Conservation (phyloP, 2,329 filamentous ascomycete genomes). For the Zymoseptoria brevis region DNA sequence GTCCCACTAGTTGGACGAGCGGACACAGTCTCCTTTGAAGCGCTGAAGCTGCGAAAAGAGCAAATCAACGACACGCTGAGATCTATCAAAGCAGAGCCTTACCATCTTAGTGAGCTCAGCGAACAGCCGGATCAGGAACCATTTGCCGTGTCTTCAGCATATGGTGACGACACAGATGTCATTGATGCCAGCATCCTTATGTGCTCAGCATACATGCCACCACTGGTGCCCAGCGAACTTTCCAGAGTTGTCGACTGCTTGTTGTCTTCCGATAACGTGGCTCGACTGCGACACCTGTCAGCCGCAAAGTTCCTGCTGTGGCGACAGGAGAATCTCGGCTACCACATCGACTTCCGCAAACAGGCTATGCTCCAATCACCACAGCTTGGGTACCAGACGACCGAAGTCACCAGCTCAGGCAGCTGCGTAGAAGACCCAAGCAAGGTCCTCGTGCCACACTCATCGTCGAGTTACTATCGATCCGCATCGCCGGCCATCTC, state of each 20-base stretch:
- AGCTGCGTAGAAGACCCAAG: conserved; percentile 18
- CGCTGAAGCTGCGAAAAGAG: conserved; percentile 9
- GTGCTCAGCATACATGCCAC: conserved; percentile 82
- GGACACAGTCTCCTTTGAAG: conserved; percentile 46
- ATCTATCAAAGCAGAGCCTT: conserved; percentile 8
- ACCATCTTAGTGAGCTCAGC: conserved; percentile 2
- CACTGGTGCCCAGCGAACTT: conserved; percentile 70
- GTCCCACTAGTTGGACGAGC: conserved; percentile 73
- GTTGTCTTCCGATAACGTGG: conserved; percentile 68
- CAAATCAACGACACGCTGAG: conserved; percentile 13
- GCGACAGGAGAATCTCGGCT: conserved; percentile 39
- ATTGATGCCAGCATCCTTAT: conserved; percentile 94
- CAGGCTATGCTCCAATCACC: conserved; percentile 18
- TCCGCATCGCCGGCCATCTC: conserved; percentile 26
- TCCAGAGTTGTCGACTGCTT: conserved; percentile 59
- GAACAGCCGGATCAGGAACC: conserved; percentile 31
- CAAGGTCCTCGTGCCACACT: conserved; percentile 27
- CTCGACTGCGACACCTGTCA: conserved; percentile 73
- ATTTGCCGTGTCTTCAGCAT: conserved; percentile 70
- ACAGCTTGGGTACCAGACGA: conserved; percentile 16
- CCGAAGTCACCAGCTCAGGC: conserved; percentile 18
- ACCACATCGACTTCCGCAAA: conserved; percentile 21
- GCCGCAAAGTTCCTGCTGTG: conserved; percentile 74
- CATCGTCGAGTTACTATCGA: conserved; percentile 26
- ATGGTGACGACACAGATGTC: conserved; percentile 63